A percentile compares a stretch with the other conserved stretches of the same genome.
These are phyloP conservation scores for Colletotrichum aenigma DNA, from an alignment of 2,329 filamentous ascomycete genomes.

Conservation along the genomic window DNA sequence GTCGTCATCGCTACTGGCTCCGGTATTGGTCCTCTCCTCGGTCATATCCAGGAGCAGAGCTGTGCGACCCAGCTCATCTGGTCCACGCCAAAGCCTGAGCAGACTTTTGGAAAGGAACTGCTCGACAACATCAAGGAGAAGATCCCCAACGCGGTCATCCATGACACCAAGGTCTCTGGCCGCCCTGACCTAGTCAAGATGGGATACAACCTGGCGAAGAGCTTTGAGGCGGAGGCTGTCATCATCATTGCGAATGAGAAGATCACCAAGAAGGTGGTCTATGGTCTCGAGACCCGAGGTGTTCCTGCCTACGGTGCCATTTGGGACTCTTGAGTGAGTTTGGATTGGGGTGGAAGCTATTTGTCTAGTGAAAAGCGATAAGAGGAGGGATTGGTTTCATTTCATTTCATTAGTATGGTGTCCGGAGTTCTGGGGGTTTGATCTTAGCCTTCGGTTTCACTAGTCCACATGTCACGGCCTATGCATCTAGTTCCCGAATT, in stretches of 20 bases:
- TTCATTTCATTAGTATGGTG: background rate
- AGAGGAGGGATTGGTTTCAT: background rate
- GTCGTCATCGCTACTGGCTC: conserved; percentile 75
- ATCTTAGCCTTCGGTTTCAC: background rate
- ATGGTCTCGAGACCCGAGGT: conserved; percentile 68
- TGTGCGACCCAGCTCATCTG: conserved; percentile 67
- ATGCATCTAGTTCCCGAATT: background rate
- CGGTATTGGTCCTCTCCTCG: conserved; percentile 72
- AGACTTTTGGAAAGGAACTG: conserved; percentile 66
- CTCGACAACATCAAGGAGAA: conserved; percentile 59
- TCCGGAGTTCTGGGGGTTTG: background rate
- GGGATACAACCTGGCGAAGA: conserved; percentile 57
- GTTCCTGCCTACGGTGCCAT: conserved; percentile 75
- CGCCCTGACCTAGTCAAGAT: conserved; percentile 59
- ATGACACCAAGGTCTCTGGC: conserved; percentile 66
- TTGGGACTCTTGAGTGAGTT: conserved; percentile 57
- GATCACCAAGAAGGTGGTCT: conserved; percentile 71
- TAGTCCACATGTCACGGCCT: background rate
- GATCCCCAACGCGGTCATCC: conserved; percentile 68
- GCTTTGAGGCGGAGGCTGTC: conserved; percentile 68
- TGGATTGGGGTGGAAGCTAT: background rate
- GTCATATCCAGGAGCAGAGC: conserved; percentile 55
- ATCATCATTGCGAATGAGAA: conserved; percentile 74
- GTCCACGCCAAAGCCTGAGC: conserved; percentile 65
- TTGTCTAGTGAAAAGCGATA: background rate